phyloP scores from a whole-genome alignment of 1,284 basidiomycete genomes.

The Ganoderma boninense region DNA sequence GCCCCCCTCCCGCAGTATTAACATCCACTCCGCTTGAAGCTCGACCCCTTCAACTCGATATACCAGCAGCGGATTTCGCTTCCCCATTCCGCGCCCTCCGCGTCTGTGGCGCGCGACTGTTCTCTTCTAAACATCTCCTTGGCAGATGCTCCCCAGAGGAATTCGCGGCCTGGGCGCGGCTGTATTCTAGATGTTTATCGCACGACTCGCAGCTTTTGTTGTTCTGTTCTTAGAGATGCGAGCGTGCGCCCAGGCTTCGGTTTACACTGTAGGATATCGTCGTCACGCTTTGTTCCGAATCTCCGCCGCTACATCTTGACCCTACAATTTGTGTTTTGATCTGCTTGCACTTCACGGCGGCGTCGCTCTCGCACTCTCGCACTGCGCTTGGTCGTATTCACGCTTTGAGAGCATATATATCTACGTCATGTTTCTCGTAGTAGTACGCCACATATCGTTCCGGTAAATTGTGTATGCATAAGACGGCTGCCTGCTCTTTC shows the following conservation, averaged over 20 bases:
- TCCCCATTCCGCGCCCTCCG: slow-evolving; percentile 12
- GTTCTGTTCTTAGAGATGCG: not conserved
- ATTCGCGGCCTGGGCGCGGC: slow-evolving; percentile 7
- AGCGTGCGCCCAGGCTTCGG: not conserved
- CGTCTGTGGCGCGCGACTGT: slow-evolving; percentile 20
- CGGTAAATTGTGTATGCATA: slow-evolving; percentile 2
- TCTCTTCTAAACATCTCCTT: slow-evolving; percentile 15
- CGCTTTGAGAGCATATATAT: not conserved
- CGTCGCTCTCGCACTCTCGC: not conserved
- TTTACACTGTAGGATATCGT: not conserved
- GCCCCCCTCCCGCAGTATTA: not conserved
- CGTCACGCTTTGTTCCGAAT: not conserved
- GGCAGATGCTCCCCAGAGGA: slow-evolving; percentile 30
- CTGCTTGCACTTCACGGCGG: not conserved
- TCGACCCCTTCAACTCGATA: not conserved
- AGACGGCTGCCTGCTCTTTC: not conserved
- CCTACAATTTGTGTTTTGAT: not conserved
- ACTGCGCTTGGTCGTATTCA: not conserved
- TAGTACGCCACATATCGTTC: not conserved
- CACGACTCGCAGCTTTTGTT: not conserved
- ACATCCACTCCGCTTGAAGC: not conserved
- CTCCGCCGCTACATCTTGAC: not conserved
- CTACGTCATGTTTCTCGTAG: slow-evolving; percentile 2
- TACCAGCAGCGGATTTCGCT: slow-evolving; percentile 13
- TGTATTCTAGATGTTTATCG: slow-evolving; percentile 8